These are phyloP conservation scores for Boletellus emodensis DNA, from an alignment of 768 basidiomycete species.

Conservation along the genomic window DNA sequence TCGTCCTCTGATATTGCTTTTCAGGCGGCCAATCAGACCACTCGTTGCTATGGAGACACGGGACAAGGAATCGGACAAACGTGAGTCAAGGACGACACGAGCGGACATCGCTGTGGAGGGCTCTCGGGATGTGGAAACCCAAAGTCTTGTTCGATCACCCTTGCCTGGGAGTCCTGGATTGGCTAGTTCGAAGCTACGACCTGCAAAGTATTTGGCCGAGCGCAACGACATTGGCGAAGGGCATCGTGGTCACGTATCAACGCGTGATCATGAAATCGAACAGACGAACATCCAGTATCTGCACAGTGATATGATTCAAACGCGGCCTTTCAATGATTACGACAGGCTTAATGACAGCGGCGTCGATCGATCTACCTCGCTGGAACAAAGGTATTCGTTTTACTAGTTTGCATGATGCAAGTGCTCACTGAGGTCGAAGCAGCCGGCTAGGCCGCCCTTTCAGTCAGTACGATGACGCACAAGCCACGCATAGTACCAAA, in stretches of 20 bases:
- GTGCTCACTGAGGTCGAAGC: constrained; percentile 4
- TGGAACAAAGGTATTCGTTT: neutral
- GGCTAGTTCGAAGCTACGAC: neutral
- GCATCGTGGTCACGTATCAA: neutral
- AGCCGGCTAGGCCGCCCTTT: neutral
- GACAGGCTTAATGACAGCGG: no score
- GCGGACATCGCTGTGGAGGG: neutral
- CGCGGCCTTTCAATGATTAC: neutral
- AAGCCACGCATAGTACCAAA: neutral
- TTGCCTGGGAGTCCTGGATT: neutral
- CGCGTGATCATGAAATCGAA: neutral
- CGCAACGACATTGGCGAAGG: neutral
- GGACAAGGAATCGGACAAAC: neutral
- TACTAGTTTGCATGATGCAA: neutral
- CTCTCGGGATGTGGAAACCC: neutral
- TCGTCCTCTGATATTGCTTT: neutral
- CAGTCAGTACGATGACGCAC: neutral
- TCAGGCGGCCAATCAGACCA: constrained; percentile 1
- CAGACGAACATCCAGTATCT: neutral
- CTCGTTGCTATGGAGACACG: neutral
- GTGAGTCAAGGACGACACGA: neutral
- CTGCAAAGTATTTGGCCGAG: neutral
- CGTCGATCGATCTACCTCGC: neutral
- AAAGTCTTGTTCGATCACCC: no score
- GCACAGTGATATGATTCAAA: neutral